These are phyloP conservation scores for Lactarius vividus DNA, from an alignment of 768 basidiomycete species.

Conservation along the genomic window DNA sequence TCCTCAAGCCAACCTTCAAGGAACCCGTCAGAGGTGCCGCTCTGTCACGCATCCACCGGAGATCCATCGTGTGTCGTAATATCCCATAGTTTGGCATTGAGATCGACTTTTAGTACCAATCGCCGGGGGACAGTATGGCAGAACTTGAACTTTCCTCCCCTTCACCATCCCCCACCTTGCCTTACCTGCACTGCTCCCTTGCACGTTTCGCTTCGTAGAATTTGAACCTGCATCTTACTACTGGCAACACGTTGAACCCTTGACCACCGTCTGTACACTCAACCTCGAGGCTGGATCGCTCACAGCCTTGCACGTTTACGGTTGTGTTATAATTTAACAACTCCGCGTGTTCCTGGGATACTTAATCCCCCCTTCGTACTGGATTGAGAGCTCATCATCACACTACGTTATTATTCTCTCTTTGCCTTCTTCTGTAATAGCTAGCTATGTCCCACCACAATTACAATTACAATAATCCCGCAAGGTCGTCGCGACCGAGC, in stretches of 20 bases:
- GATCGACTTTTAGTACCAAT: slow-evolving; percentile 16
- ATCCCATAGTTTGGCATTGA: slow-evolving; percentile 14
- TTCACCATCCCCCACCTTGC: slow-evolving; percentile 7
- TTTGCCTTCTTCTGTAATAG: slow-evolving; percentile 28
- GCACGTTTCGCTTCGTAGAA: slow-evolving; percentile 21
- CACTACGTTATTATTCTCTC: slow-evolving; percentile 24
- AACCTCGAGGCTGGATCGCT: slow-evolving; percentile 14
- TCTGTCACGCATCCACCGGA: slow-evolving; percentile 15
- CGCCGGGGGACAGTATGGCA: slow-evolving; percentile 10
- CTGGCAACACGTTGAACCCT: slow-evolving; percentile 23
- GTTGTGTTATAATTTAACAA: not conserved
- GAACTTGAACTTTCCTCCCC: slow-evolving; percentile 8
- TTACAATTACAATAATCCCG: slow-evolving; percentile 25
- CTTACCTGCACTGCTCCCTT: slow-evolving; percentile 15
- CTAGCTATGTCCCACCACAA: slow-evolving; percentile 27
- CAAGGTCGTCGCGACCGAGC: slow-evolving; percentile 19
- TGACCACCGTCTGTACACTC: slow-evolving; percentile 9
- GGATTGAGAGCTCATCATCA: slow-evolving; percentile 12
- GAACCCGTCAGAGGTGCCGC: slow-evolving; percentile 20
- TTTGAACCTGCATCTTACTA: slow-evolving; percentile 6
- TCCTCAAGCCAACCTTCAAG: slow-evolving; percentile 14
- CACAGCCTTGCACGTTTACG: not conserved
- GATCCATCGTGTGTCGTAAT: slow-evolving; percentile 27
- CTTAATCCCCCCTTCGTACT: slow-evolving; percentile 13
- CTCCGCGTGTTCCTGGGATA: slow-evolving; percentile 14